These are phyloP conservation scores for Fusarium concolor DNA, from an alignment of 2,329 filamentous ascomycete species.

Conservation along the genomic window DNA sequence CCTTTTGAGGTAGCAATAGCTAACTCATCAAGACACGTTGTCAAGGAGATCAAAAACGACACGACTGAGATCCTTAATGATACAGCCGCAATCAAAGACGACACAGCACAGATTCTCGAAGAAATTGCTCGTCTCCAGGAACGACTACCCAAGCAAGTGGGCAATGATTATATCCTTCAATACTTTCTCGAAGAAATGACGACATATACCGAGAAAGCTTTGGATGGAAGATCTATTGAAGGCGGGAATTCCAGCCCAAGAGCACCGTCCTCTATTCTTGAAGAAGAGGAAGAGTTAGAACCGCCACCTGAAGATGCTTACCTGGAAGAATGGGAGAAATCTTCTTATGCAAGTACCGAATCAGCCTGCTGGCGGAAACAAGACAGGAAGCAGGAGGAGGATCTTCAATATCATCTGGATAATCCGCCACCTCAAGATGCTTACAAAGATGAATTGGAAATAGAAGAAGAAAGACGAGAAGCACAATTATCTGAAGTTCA, in stretches of 20 bases:
- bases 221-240: neutral
- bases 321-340: neutral
- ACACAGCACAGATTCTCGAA: neutral
- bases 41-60: neutral
- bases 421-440: too few species aligned
- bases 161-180: neutral
- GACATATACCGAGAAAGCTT: neutral
- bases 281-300: neutral
- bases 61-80: neutral
- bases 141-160: neutral
- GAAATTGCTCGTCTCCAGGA: neutral
- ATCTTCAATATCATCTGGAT: too few species aligned
- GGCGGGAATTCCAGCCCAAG: neutral
- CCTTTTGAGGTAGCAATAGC: neutral
- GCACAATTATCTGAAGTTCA: neutral
- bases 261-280: neutral
- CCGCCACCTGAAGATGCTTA: neutral
- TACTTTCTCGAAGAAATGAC: neutral
- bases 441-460: too few species aligned
- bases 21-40: neutral
- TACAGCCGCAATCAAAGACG: neutral
- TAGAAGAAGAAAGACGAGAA: neutral
- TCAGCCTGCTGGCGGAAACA: too few species aligned
- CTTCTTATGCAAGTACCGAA: neutral
- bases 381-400: neutral